Base-by-base conservation (phyloP, 2,329 filamentous ascomycete genomes). In the Trichoderma cornu-damae region DNA sequence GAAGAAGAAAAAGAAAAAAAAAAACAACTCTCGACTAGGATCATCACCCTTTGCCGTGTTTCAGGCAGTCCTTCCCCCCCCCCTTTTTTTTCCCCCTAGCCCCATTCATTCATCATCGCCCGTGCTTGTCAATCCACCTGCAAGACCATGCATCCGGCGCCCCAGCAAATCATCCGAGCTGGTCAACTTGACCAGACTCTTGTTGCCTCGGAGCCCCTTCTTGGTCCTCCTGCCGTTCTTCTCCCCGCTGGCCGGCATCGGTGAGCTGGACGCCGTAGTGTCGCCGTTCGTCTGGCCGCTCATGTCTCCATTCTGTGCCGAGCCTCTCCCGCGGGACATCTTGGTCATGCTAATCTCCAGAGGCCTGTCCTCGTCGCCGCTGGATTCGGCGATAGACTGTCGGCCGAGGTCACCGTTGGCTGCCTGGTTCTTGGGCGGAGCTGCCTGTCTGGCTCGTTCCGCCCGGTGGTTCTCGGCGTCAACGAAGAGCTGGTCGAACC, bases 401-500 rank as follows among this genome's bases (percentile, higher is more conserved):
- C 65, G 67, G 42, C 64, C 64, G 4, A 66, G 59, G 58, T 49
- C 6, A 53, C 61, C 50, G 63, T 59, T 54, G 35, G 48, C 57
- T 2, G n/a, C 16, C 4, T 43, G 55, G 8, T 22, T 24, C 14
- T 38, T 59, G 52, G 40, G 53, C 59, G 50, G 7, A 51, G 52
- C 12, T 52, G 57, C 52, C 58, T 59, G 44, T 55, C 46, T 48
- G 38, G 53, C 59, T 60, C 65, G 44, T 59, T 63, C 59, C 67
- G 65, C 58, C 62, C 70, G 62, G 70, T 72, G 51, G 67, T 72
- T 46, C 18, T 81, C 77, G 2, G 77, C 82, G 34, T 72, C 77
- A 56, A 73, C 73, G 49, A 96, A 93, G 0, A 91, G 79, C 26
- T 91, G 85, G 46, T 86, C 80, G 64, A 96, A 91, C 93, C 93